phyloP scores from a whole-genome alignment of 768 basidiomycete genomes.

The Tylopilus rubrobrunneus region DNA sequence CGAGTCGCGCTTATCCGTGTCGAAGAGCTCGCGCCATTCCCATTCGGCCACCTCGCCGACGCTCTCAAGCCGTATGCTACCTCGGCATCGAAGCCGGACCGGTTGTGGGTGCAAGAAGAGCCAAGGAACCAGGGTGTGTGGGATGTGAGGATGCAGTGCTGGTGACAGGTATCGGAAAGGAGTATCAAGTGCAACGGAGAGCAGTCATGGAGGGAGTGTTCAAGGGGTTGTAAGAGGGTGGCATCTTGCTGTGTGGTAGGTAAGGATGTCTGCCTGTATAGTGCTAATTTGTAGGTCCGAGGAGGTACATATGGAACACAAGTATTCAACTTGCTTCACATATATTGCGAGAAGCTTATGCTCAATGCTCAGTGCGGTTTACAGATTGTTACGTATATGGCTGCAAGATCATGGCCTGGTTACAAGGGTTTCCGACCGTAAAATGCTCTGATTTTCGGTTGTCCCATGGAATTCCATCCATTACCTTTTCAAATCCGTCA shows the following conservation, averaged over 20 bases:
- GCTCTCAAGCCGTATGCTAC: slow-evolving; percentile 44
- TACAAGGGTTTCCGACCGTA: slow-evolving; percentile 17
- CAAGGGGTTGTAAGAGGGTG: slow-evolving; percentile 33
- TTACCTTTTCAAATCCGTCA: slow-evolving; percentile 17
- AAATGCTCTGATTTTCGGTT: neutral
- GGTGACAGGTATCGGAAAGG: slow-evolving; percentile 68
- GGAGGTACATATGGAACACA: neutral
- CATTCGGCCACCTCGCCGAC: slow-evolving; percentile 51
- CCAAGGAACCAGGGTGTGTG: slow-evolving; percentile 86
- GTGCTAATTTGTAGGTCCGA: neutral
- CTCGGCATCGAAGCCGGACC: slow-evolving; percentile 36
- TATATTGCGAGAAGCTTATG: too few relatives aligned
- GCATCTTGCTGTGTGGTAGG: neutral
- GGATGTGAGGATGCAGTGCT: slow-evolving; percentile 68
- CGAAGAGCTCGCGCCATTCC: slow-evolving; percentile 89
- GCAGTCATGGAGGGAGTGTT: slow-evolving; percentile 59
- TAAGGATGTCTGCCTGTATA: neutral
- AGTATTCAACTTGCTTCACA: neutral
- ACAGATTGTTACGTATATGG: neutral
- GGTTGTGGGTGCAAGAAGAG: slow-evolving; percentile 81
- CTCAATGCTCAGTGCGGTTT: too few relatives aligned
- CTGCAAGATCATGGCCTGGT: neutral
- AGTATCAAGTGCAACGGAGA: slow-evolving; percentile 65
- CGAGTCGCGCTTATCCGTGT: slow-evolving; percentile 68
- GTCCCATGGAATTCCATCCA: slow-evolving; percentile 24